phyloP scores from a whole-genome alignment of 768 basidiomycete species.

The Albatrellus ellisii region DNA sequence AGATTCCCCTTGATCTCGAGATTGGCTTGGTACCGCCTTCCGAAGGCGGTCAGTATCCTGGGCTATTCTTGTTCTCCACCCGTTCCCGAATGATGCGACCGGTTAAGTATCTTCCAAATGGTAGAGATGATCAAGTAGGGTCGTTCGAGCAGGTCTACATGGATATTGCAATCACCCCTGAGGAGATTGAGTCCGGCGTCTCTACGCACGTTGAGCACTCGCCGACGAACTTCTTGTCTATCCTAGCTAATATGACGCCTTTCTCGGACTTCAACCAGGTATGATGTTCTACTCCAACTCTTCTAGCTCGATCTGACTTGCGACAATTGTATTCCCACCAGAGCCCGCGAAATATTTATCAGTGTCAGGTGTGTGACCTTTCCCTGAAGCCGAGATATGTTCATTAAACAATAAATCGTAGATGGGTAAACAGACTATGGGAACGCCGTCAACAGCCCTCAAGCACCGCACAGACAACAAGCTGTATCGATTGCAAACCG shows the following conservation, averaged over 20 bases:
- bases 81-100: constrained; percentile 95
- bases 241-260: constrained; percentile 93
- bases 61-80: constrained; percentile 82
- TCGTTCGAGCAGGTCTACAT: constrained; percentile 99
- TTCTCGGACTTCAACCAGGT: constrained; percentile 99
- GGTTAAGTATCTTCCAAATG: constrained; percentile 82
- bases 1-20: constrained; percentile 87
- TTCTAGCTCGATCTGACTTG: constrained; percentile 11
- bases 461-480: constrained; percentile 96
- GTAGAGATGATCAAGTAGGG: constrained; percentile 79
- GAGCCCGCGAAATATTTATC: constrained; percentile 87
- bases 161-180: constrained; percentile 88
- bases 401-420: constrained; percentile 19
- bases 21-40: constrained; percentile 80
- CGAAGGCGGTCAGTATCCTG: constrained; percentile 93
- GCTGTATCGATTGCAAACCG: constrained; percentile 89
- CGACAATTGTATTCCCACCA: constrained; percentile 20
- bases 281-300: constrained; percentile 14
- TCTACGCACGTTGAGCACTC: constrained; percentile 90
- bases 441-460: constrained; percentile 88
- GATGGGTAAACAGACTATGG: constrained; percentile 99
- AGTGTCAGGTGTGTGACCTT: constrained; percentile 58
- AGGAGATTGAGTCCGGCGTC: constrained; percentile 60
- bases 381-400: background rate
- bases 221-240: constrained; percentile 91